phyloP scores from a whole-genome alignment of 345 rosid species.

The Corymbia maculata region DNA sequence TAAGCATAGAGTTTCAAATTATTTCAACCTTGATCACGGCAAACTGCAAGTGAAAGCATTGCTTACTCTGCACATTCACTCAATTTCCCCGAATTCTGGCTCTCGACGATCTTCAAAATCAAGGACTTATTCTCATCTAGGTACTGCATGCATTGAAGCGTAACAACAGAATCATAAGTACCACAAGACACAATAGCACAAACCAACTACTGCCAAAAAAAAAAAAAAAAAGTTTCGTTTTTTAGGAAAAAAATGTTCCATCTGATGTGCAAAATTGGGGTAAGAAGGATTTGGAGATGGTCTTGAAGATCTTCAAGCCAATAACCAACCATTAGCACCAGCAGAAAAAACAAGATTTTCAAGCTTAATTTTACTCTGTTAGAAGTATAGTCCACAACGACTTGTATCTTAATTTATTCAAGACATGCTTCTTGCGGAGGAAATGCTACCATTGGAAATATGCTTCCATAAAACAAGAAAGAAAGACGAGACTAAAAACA shows the following conservation, averaged over 20 bases:
- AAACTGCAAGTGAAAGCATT: not conserved
- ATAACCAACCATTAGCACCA: not conserved
- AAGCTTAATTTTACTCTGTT: not conserved
- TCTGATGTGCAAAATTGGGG: not conserved
- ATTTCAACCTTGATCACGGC: not conserved
- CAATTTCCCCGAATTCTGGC: constrained; percentile 92
- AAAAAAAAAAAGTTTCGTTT: not conserved
- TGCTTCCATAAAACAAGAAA: not conserved
- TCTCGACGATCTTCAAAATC: constrained; percentile 99
- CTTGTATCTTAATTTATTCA: not conserved
- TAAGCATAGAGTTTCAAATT: not conserved
- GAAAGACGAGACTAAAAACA: not conserved
- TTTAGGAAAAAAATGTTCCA: not conserved
- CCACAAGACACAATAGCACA: not conserved
- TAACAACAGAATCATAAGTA: not conserved
- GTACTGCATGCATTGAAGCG: constrained; percentile 47
- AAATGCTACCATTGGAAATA: not conserved
- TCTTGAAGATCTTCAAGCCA: not conserved
- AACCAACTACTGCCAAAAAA: not conserved
- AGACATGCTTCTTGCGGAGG: not conserved
- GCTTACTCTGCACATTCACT: constrained; percentile 97
- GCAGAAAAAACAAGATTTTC: not conserved
- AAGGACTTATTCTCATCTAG: constrained; percentile 98
- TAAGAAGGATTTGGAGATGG: not conserved
- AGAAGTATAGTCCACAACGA: not conserved